Conservation (phyloP, 306 rosid species). For the Cicer arietinum region DNA sequence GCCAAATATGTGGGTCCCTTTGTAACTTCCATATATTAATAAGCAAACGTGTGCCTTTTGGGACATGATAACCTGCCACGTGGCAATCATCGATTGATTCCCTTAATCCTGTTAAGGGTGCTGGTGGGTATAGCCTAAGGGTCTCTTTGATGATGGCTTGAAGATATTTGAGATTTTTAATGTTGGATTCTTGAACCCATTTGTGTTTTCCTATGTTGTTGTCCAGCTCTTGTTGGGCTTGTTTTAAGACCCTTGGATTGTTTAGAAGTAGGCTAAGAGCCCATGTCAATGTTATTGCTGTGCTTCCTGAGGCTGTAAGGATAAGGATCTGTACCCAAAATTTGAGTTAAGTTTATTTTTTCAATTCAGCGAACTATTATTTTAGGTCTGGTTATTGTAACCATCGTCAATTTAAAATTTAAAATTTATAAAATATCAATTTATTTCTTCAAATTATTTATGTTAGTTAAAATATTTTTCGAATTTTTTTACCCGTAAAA, state of each 20-base stretch:
- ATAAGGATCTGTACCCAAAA: conserved; percentile 31
- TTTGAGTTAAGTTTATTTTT: neutral
- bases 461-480: no score
- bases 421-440: no score
- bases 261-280: conserved; percentile 53
- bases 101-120: conserved; percentile 57
- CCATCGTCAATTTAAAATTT: no score
- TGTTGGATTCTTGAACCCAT: conserved; percentile 56
- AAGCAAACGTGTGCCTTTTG: conserved; percentile 52
- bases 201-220: conserved; percentile 40
- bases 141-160: conserved; percentile 56
- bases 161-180: conserved; percentile 44
- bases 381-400: no score
- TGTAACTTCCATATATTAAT: conserved; percentile 53
- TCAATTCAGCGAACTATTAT: no score
- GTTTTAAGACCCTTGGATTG: conserved; percentile 40
- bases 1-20: conserved; percentile 49
- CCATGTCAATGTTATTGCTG: conserved; percentile 53
- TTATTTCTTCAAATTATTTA: no score
- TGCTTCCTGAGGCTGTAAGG: conserved; percentile 56
- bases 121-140: conserved; percentile 56
- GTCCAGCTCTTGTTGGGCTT: conserved; percentile 47
- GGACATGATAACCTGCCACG: conserved; percentile 45
- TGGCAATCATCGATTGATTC: conserved; percentile 47
- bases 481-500: no score